Conservation (phyloP, 2,329 filamentous ascomycete genomes). For the Arthrobotrys megalospora region DNA sequence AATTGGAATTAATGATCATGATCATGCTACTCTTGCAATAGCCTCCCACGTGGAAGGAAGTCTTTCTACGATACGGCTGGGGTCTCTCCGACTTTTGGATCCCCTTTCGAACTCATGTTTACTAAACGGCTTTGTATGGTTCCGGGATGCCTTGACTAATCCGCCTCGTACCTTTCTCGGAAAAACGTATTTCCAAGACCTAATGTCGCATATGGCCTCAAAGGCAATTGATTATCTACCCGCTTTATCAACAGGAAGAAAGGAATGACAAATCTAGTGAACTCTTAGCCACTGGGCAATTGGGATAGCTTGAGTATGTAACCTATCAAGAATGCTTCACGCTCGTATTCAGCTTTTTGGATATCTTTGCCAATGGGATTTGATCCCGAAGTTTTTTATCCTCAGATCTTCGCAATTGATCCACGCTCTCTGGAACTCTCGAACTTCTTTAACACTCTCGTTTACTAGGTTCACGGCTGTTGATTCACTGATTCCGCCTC, state of each 20-base stretch:
- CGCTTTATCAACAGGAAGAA: constrained; percentile 6
- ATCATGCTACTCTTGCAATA: background rate
- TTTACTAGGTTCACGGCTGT: background rate
- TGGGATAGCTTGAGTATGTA: background rate
- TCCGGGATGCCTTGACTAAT: constrained; percentile 1
- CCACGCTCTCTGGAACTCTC: background rate
- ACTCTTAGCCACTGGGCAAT: background rate
- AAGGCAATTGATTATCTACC: constrained; percentile 18
- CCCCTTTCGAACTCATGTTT: constrained; percentile 1
- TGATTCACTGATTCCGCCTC: background rate
- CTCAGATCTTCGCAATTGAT: constrained; percentile 13
- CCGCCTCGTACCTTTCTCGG: constrained; percentile 15
- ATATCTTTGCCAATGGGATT: constrained; percentile 2
- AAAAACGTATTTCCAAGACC: constrained; percentile 30
- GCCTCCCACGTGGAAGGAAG: constrained; percentile 8
- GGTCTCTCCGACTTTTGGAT: constrained; percentile 9
- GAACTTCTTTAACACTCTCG: background rate
- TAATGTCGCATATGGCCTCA: constrained; percentile 3
- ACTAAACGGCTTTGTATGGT: constrained; percentile 10
- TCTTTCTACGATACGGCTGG: constrained; percentile 5
- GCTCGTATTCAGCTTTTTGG: background rate
- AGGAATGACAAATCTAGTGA: constrained; percentile 1
- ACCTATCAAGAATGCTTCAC: background rate
- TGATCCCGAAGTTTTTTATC: background rate
- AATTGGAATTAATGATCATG: constrained; percentile 23